Percentiles rank a stretch among this genome's conserved stretches.
These are phyloP conservation scores for Geranium brycei DNA, from an alignment of 345 rosid genomes.

Conservation along the genomic window DNA sequence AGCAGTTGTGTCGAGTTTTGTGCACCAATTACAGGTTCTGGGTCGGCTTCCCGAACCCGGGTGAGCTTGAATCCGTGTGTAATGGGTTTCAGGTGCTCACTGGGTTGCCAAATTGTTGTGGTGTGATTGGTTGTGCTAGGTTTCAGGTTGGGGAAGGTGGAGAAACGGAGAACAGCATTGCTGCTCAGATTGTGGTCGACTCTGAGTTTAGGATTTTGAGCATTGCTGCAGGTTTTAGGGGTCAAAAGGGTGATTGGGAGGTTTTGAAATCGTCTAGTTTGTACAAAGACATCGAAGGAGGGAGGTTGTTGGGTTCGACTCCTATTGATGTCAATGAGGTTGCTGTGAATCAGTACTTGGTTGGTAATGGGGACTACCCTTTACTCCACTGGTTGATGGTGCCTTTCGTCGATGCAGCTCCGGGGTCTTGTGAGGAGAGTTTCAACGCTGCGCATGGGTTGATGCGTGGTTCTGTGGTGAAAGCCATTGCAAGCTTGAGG, in stretches of 20 bases:
- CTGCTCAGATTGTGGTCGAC: constrained; percentile 49
- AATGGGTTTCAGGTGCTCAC: constrained; percentile 27
- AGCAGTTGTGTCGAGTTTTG: constrained; percentile 52
- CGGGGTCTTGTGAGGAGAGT: constrained; percentile 25
- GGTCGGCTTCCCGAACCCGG: constrained; percentile 41
- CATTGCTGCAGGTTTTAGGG: constrained; percentile 40
- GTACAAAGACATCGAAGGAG: no score
- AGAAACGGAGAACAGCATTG: constrained; percentile 19
- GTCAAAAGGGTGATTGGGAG: constrained; percentile 25
- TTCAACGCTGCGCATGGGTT: constrained; percentile 27
- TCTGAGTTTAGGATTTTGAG: constrained; percentile 43
- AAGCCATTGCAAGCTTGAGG: constrained; percentile 39
- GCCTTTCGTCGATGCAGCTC: constrained; percentile 25
- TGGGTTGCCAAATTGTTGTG: constrained; percentile 57
- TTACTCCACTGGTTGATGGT: constrained; percentile 63
- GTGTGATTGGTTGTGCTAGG: constrained; percentile 40
- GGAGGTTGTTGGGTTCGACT: no score
- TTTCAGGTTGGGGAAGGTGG: constrained; percentile 19
- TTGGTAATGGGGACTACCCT: constrained; percentile 43
- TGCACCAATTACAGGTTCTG: constrained; percentile 68
- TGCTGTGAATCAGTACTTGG: constrained; percentile 31
- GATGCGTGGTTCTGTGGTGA: constrained; percentile 25
- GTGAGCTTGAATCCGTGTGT: constrained; percentile 35
- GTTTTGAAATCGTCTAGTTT: no score
- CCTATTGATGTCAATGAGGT: constrained; percentile 20